Percentiles rank a stretch among this genome's conserved stretches.
These are phyloP conservation scores for Geotrichum klebahnii DNA, from an alignment of 1,139 yeast genomes.

Conservation along the genomic window DNA sequence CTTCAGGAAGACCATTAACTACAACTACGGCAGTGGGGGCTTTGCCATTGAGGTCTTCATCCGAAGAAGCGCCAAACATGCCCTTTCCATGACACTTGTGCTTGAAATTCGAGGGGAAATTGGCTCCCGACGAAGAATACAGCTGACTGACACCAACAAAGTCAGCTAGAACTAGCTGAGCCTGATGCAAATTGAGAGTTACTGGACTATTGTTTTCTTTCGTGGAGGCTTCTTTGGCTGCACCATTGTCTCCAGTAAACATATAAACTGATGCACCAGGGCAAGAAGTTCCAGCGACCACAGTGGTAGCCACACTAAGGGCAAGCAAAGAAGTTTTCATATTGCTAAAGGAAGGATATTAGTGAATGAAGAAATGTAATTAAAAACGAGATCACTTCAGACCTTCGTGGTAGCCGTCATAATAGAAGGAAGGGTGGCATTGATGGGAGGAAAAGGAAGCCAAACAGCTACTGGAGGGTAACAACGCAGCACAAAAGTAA, in stretches of 20 bases:
- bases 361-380: neutral
- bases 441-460: conserved; percentile 1
- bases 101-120: conserved; percentile 19
- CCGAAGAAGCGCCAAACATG: conserved; percentile 10
- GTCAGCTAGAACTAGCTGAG: conserved; percentile 32
- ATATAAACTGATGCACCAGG: conserved; percentile 22
- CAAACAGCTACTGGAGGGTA: neutral
- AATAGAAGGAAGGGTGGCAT: conserved; percentile 1
- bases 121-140: conserved; percentile 23
- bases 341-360: neutral
- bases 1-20: conserved; percentile 28
- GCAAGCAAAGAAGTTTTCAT: conserved; percentile 17
- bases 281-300: conserved; percentile 14
- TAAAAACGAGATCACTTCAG: conserved; percentile 15
- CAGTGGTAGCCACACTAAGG: conserved; percentile 13
- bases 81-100: conserved; percentile 10
- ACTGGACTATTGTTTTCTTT: conserved; percentile 4
- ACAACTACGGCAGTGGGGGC: conserved; percentile 28
- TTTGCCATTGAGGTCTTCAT: conserved; percentile 12
- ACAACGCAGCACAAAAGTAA: neutral
- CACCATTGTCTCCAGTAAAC: conserved; percentile 5
- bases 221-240: too few relatives aligned
- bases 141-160: conserved; percentile 28
- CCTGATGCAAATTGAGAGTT: conserved; percentile 26
- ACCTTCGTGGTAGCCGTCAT: neutral